These are phyloP conservation scores for Nitzschia sp. DNA, from an alignment of 108 stramenopile genomes.

Conservation along the genomic window DNA sequence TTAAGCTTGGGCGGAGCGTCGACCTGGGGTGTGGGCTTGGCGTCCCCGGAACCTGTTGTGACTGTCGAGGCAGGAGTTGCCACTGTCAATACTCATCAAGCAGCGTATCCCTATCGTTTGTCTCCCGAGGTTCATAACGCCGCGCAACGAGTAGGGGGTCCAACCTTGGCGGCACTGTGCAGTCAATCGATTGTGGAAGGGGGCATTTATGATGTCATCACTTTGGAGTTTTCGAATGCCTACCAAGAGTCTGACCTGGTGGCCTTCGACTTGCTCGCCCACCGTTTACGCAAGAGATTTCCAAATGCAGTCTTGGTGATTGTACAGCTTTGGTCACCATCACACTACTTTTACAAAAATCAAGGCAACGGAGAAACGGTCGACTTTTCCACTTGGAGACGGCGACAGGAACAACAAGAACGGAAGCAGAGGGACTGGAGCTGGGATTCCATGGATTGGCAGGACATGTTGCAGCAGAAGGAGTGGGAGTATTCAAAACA, in stretches of 20 bases:
- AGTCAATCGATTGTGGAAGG: slow-evolving; percentile 46
- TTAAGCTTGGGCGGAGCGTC: slow-evolving; percentile 31
- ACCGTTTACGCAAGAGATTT: slow-evolving; percentile 42
- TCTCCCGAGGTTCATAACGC: slow-evolving; percentile 19
- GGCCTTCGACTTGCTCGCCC: slow-evolving; percentile 11
- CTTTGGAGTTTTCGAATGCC: slow-evolving; percentile 28
- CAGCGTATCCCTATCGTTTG: slow-evolving; percentile 28
- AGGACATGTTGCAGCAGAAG: neutral
- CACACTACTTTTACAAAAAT: slow-evolving; percentile 11
- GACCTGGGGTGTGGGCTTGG: slow-evolving; percentile 38
- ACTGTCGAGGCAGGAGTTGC: neutral
- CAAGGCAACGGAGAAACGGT: neutral
- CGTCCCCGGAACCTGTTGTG: slow-evolving; percentile 7
- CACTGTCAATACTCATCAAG: neutral
- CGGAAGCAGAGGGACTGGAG: neutral
- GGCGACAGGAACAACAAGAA: neutral
- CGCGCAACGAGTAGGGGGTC: slow-evolving; percentile 13
- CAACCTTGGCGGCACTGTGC: slow-evolving; percentile 35
- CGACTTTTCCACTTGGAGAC: slow-evolving; percentile 29
- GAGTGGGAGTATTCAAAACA: neutral
- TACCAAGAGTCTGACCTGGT: slow-evolving; percentile 1
- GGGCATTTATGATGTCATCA: slow-evolving; percentile 36
- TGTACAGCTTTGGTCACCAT: slow-evolving; percentile 39
- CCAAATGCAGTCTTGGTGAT: slow-evolving; percentile 35
- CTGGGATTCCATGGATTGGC: slow-evolving; percentile 6